Evolutionary conservation across 2,329 filamentous ascomycete species (phyloP), one percentile per base, ranked within the genome.

Genomic region (Pestalotiopsis sp.): DNA sequence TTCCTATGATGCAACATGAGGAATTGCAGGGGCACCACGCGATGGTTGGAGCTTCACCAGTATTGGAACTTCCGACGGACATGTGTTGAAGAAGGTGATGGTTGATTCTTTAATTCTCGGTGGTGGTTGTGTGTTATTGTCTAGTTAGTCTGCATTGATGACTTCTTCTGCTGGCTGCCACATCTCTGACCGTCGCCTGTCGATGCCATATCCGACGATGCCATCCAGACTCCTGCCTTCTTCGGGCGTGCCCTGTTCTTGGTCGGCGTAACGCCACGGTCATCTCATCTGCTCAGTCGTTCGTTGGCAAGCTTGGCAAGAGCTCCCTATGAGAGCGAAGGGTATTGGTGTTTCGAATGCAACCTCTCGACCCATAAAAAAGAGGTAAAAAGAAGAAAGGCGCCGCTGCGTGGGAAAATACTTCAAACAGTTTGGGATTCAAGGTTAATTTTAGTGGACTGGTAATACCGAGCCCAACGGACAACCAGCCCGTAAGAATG

Each of bases 371-470:
- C 61, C 61, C 61, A 64, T 39, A 64, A 17, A 41, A 20, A 27
- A 39, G 36, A 62, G 23, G 23, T 17, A 59, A n/a, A 39, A 61
- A n/a, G 9, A 31, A 25, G 13, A 52, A 52, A n/a, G 20, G 45
- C 45, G 45, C 45, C 17, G 45, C 17, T n/a, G 17, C 17, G 6
- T 52, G 31, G 31, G 31, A 36, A 52, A 52, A 27, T 2, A 62
- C 61, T 64, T 31, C 38, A 64, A 64, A 64, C 61, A 64, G 61
- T 45, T 52, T 64, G 36, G 61, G 61, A 64, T 64, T 64, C 61
- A 64, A 64, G 61, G 61, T 64, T 64, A 64, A 64, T 49, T 64
- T 64, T 64, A 64, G 61, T 31, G 38, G 45, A 52, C n/a, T 52
- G 20, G 31, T 36, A 36, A 36, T 36, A 36, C 31, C 31, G 31